Evolutionary conservation across 2,329 filamentous ascomycete species (phyloP).

Genomic region (Simplicillium sp.): DNA sequence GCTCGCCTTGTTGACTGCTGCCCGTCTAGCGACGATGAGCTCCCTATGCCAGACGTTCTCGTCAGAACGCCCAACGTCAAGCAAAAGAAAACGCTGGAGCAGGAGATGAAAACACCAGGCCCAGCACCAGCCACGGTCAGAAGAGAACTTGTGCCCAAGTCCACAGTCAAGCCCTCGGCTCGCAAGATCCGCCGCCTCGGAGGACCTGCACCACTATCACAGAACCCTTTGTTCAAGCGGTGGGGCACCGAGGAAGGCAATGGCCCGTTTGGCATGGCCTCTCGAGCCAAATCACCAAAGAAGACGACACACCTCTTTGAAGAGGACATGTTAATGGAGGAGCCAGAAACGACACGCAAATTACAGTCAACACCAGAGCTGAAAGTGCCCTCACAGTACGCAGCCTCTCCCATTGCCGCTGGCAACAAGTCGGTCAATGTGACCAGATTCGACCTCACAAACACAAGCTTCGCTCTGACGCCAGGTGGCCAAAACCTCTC

Average conservation of each 20-base stretch:
- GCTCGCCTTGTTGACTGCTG: conserved; percentile 17
- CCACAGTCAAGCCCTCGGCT: conserved; percentile 12
- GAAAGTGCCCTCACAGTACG: not conserved
- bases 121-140: conserved; percentile 8
- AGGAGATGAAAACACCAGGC: conserved; percentile 5
- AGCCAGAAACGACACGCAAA: not conserved
- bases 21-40: conserved; percentile 29
- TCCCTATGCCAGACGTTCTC: conserved; percentile 27
- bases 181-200: conserved; percentile 21
- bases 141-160: conserved; percentile 14
- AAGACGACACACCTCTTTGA: not conserved
- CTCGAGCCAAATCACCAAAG: conserved; percentile 3
- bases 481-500: not conserved
- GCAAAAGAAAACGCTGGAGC: not conserved
- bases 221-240: conserved; percentile 21
- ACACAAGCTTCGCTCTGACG: not conserved
- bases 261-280: conserved; percentile 3
- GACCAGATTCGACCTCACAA: not conserved
- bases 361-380: not conserved
- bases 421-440: not conserved
- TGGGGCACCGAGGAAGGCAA: conserved; percentile 17
- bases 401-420: not conserved
- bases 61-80: conserved; percentile 8
- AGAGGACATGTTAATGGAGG: too few species aligned
- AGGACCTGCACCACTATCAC: conserved; percentile 8